These are phyloP conservation scores for Fomitopsis schrenkii DNA, from an alignment of 1,284 basidiomycete genomes.

Conservation along the genomic window DNA sequence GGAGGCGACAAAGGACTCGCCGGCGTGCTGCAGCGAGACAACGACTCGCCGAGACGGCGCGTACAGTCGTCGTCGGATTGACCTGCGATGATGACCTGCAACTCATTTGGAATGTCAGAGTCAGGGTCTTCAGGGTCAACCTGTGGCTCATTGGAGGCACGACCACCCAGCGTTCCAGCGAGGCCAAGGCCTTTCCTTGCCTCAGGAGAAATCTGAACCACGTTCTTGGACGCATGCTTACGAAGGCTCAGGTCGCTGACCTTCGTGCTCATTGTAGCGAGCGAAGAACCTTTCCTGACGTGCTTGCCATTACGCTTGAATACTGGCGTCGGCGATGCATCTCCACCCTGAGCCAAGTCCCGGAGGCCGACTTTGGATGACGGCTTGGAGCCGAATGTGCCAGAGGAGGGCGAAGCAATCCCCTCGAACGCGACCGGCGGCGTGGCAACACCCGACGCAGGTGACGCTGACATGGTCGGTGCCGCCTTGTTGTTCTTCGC, in stretches of 20 bases:
- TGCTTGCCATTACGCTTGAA: slow-evolving; percentile 40
- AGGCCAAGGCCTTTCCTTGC: slow-evolving; percentile 55
- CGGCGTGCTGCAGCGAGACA: slow-evolving; percentile 24
- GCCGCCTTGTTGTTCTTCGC: slow-evolving; percentile 29
- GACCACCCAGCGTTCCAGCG: slow-evolving; percentile 57
- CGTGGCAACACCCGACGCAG: slow-evolving; percentile 9
- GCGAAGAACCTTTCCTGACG: slow-evolving; percentile 33
- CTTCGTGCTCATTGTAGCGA: slow-evolving; percentile 26
- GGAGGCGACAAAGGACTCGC: slow-evolving; percentile 15
- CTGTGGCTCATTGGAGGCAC: slow-evolving; percentile 34
- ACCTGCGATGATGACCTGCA: slow-evolving; percentile 57
- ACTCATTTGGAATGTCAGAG: slow-evolving; percentile 73
- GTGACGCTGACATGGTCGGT: slow-evolving; percentile 15
- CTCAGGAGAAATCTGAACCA: slow-evolving; percentile 43
- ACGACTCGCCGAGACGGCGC: slow-evolving; percentile 13
- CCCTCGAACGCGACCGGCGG: slow-evolving; percentile 6
- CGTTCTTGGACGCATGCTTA: slow-evolving; percentile 9
- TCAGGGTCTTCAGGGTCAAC: slow-evolving; percentile 57
- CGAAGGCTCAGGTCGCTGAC: slow-evolving; percentile 22
- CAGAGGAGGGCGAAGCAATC: slow-evolving; percentile 15
- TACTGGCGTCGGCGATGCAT: slow-evolving; percentile 38
- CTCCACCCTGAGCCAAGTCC: slow-evolving; percentile 17
- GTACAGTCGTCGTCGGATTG: slow-evolving; percentile 36
- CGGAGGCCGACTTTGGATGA: slow-evolving; percentile 29
- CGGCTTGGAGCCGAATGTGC: slow-evolving; percentile 47